Percentiles rank a stretch among this genome's conserved stretches.
Evolutionary conservation across 176 grass and related monocot species (phyloP).

Genomic region (Avena atlantica): DNA sequence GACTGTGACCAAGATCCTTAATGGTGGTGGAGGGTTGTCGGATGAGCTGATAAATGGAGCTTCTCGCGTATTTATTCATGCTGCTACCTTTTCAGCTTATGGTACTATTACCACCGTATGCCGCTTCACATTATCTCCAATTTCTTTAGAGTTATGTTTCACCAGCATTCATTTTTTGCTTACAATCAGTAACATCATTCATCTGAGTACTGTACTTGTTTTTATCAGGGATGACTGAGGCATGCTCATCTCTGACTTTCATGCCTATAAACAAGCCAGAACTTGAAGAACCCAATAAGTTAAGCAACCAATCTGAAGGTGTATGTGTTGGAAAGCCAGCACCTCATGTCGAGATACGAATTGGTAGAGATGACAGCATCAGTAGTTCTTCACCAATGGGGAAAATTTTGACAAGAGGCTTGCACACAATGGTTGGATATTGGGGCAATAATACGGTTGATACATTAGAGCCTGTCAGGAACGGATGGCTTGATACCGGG

Average conservation of each 20-base stretch:
- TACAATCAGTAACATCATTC: background rate
- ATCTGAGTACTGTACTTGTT: constrained; percentile 4
- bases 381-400: constrained; percentile 40
- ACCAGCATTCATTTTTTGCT: background rate
- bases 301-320: constrained; percentile 32
- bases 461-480: constrained; percentile 29
- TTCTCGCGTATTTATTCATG: constrained; percentile 59
- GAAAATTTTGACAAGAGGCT: constrained; percentile 81
- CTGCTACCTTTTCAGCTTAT: constrained; percentile 82
- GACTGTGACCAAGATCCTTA: constrained; percentile 76
- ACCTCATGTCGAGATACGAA: constrained; percentile 71
- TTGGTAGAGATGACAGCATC: constrained; percentile 16
- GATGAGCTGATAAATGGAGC: constrained; percentile 59
- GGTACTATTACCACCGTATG: constrained; percentile 46
- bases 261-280: constrained; percentile 53
- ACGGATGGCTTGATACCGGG: constrained; percentile 84
- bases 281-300: constrained; percentile 27
- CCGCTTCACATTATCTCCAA: background rate
- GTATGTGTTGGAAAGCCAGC: constrained; percentile 76
- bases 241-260: constrained; percentile 93
- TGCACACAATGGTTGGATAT: constrained; percentile 89
- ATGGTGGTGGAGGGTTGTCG: constrained; percentile 69
- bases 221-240: constrained; percentile 87
- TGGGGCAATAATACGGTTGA: constrained; percentile 48
- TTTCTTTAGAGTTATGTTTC: background rate